Conservation (phyloP, 495 filamentous ascomycete species). For the Cudoniella acicularis region DNA sequence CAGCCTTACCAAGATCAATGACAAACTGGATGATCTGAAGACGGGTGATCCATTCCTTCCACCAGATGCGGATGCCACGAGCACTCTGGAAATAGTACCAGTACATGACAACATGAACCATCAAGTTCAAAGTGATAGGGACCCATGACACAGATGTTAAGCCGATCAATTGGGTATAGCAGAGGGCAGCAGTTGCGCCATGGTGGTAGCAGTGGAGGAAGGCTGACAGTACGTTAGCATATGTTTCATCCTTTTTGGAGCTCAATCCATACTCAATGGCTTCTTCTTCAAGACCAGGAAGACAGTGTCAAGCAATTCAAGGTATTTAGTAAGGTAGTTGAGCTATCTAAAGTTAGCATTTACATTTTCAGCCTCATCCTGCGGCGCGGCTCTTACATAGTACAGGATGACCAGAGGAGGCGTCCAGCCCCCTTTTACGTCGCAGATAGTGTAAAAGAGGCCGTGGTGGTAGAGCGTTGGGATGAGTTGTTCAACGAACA, state of each 20-base stretch:
- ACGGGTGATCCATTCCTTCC: conserved; percentile 87
- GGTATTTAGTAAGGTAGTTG: conserved; percentile 82
- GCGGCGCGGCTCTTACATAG: conserved; percentile 57
- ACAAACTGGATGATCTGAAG: conserved; percentile 83
- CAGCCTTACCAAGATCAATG: conserved; percentile 66
- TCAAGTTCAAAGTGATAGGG: conserved; percentile 71
- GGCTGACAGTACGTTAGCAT: conserved; percentile 43
- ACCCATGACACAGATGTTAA: conserved; percentile 78
- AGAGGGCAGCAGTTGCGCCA: conserved; percentile 77
- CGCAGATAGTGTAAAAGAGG: conserved; percentile 70
- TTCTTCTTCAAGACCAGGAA: conserved; percentile 88
- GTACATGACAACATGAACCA: conserved; percentile 75
- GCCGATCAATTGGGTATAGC: conserved; percentile 80
- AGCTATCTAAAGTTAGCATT: conserved; percentile 46
- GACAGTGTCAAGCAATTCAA: conserved; percentile 75
- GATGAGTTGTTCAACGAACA: conserved; percentile 72
- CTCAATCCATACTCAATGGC: conserved; percentile 59
- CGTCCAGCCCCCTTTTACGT: conserved; percentile 71
- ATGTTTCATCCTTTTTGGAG: background rate
- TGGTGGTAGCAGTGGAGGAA: conserved; percentile 89
- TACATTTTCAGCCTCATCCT: background rate
- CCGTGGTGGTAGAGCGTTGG: conserved; percentile 64
- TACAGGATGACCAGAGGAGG: conserved; percentile 71
- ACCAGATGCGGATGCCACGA: conserved; percentile 78
- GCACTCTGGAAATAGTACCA: conserved; percentile 83